Percentiles rank a stretch among this genome's conserved stretches.
phyloP scores from a whole-genome alignment of 1,284 basidiomycete species.

The Lentinus polychrous region DNA sequence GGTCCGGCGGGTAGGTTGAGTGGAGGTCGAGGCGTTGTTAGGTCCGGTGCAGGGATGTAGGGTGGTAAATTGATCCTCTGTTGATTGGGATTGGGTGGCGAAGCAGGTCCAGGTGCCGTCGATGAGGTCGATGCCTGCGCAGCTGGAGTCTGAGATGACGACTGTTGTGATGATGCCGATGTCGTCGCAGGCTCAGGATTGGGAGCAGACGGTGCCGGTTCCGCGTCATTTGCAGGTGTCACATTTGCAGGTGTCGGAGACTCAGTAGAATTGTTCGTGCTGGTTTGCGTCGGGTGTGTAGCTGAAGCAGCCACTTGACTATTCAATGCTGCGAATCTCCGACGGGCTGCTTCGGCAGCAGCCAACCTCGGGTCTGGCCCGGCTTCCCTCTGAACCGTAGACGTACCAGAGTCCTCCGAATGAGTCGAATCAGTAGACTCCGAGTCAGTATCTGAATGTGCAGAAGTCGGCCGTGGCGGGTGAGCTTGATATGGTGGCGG shows the following conservation, averaged over 20 bases:
- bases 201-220: background rate
- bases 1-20: too few relatives aligned
- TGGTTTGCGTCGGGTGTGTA: background rate
- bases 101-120: background rate
- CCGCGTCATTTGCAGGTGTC: background rate
- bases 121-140: background rate
- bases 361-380: background rate
- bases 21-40: background rate
- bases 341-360: conserved; percentile 4
- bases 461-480: background rate
- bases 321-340: conserved; percentile 1
- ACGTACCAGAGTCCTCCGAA: background rate
- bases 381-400: background rate
- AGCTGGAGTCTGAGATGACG: background rate
- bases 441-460: background rate
- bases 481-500: conserved; percentile 9
- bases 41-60: background rate
- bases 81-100: background rate
- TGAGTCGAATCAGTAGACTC: background rate
- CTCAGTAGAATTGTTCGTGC: background rate
- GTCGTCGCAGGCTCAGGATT: background rate
- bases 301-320: background rate
- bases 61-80: background rate
- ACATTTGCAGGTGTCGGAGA: background rate
- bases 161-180: background rate